A percentile compares a stretch with the other conserved stretches of the same genome.
Conservation (phyloP, 441 rosid genomes). For the Pelargonium hybrid region DNA sequence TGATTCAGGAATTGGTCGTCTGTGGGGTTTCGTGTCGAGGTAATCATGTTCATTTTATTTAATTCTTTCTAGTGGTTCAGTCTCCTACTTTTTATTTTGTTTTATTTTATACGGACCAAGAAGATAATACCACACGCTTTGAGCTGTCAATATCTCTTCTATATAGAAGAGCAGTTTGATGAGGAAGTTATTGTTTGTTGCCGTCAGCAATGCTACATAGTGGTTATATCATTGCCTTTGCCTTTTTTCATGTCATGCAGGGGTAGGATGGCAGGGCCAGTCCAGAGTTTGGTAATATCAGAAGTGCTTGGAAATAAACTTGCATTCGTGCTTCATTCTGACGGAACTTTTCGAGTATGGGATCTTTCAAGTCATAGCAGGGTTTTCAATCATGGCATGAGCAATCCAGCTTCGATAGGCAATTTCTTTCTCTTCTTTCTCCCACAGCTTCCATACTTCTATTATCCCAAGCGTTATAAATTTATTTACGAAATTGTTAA, state of each 20-base stretch:
- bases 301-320: slow-evolving; percentile 41
- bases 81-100: not conserved
- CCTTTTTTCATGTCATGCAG: slow-evolving; percentile 32
- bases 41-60: slow-evolving; percentile 15
- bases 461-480: not conserved
- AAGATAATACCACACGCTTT: not conserved
- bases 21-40: slow-evolving; percentile 92
- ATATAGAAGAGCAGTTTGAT: not conserved
- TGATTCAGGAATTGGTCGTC: slow-evolving; percentile 64
- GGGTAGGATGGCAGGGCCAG: slow-evolving; percentile 52
- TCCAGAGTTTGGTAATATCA: slow-evolving; percentile 52
- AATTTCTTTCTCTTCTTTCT: slow-evolving; percentile 22
- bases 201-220: not conserved
- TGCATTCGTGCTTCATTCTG: slow-evolving; percentile 59
- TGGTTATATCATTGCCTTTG: not conserved
- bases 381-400: slow-evolving; percentile 47
- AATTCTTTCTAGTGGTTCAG: not conserved
- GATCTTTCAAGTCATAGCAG: slow-evolving; percentile 43
- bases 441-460: slow-evolving; percentile 1
- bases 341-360: slow-evolving; percentile 68
- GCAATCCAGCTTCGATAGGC: slow-evolving; percentile 52
- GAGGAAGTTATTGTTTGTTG: not conserved
- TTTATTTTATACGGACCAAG: not conserved
- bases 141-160: not conserved
- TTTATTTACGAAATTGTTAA: not conserved